phyloP scores from a whole-genome alignment of 2,329 filamentous ascomycete genomes.

The Rachicladosporium sp. region DNA sequence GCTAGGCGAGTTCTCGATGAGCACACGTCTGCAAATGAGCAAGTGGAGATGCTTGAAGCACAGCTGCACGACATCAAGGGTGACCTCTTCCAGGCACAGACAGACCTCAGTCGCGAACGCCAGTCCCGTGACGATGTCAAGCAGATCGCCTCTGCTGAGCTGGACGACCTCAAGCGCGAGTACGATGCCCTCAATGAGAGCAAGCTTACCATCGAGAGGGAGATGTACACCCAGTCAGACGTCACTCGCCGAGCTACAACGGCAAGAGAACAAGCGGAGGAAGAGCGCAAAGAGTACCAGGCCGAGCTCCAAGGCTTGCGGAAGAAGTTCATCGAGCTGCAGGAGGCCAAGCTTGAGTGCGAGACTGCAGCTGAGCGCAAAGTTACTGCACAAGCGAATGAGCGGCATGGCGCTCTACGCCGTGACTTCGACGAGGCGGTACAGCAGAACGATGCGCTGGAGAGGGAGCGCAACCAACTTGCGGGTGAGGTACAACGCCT shows the following conservation, averaged over 20 bases:
- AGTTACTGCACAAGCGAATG: slow-evolving; percentile 63
- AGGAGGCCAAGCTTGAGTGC: slow-evolving; percentile 73
- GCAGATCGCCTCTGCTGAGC: slow-evolving; percentile 80
- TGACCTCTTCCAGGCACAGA: slow-evolving; percentile 72
- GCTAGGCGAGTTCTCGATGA: slow-evolving; percentile 77
- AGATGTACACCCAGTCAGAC: slow-evolving; percentile 92
- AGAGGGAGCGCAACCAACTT: slow-evolving; percentile 64
- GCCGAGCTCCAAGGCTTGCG: slow-evolving; percentile 71
- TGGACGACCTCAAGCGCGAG: slow-evolving; percentile 67
- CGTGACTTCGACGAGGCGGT: slow-evolving; percentile 72
- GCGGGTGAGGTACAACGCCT: slow-evolving; percentile 72
- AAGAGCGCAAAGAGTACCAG: slow-evolving; percentile 80
- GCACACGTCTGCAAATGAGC: slow-evolving; percentile 77
- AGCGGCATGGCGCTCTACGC: slow-evolving; percentile 64
- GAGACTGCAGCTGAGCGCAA: slow-evolving; percentile 70
- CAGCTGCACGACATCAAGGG: slow-evolving; percentile 81
- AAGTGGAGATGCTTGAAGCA: slow-evolving; percentile 74
- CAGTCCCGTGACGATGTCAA: slow-evolving; percentile 92
- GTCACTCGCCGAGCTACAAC: slow-evolving; percentile 76
- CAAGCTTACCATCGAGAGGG: slow-evolving; percentile 96
- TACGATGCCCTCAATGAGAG: slow-evolving; percentile 79
- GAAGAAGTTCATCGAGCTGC: slow-evolving; percentile 69
- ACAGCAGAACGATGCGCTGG: slow-evolving; percentile 63
- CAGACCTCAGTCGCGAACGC: slow-evolving; percentile 77
- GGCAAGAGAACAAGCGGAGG: slow-evolving; percentile 65